Percentiles rank a stretch among this genome's conserved stretches.
phyloP scores from a whole-genome alignment of 129 eudicot genomes.

The Tagetes patula region DNA sequence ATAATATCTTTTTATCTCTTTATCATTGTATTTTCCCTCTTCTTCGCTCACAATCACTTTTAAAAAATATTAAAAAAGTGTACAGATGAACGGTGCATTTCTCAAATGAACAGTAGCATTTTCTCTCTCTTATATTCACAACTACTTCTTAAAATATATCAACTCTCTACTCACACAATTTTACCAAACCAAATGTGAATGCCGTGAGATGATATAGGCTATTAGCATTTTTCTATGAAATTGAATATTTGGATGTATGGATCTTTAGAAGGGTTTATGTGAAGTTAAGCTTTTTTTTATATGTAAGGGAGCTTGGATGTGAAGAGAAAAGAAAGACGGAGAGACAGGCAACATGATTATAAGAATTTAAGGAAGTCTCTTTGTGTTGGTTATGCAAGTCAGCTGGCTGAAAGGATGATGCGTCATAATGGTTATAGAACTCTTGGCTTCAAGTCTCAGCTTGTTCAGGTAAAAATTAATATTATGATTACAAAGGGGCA shows the following conservation, averaged over 20 bases:
- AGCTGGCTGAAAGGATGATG: slow-evolving; percentile 86
- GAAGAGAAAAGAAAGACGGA: slow-evolving; percentile 51
- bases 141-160: too few species aligned
- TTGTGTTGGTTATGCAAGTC: slow-evolving; percentile 85
- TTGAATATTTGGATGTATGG: background rate
- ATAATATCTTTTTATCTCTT: too few species aligned
- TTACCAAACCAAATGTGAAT: too few species aligned
- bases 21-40: too few species aligned
- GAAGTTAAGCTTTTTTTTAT: background rate
- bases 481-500: background rate
- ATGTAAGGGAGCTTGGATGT: slow-evolving; percentile 61
- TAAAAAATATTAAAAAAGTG: too few species aligned
- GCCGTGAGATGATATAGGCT: too few species aligned
- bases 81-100: too few species aligned
- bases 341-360: slow-evolving; percentile 55
- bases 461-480: slow-evolving; percentile 66
- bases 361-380: slow-evolving; percentile 75
- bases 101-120: too few species aligned
- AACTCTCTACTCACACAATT: too few species aligned
- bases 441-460: slow-evolving; percentile 83
- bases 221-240: background rate
- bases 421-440: slow-evolving; percentile 88
- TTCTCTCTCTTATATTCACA: too few species aligned
- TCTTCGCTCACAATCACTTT: too few species aligned
- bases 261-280: background rate